Evolutionary conservation across 192 early-diverging fungal species (phyloP), one percentile per base, ranked within the genome.

Genomic region (Podila clonocystis): DNA sequence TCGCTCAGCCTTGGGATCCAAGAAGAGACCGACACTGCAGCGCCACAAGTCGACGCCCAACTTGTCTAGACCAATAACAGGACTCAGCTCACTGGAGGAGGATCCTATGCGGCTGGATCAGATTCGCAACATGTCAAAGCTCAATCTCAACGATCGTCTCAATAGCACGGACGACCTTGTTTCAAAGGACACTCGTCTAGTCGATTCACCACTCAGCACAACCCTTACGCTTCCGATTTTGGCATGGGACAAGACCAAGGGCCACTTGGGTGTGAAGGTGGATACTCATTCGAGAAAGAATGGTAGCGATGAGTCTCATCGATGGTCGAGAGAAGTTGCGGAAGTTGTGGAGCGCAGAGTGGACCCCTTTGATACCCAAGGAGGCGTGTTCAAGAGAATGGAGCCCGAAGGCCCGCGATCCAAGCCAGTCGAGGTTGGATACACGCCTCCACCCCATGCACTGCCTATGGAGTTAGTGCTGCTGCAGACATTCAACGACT

Each of bases 401-500:
- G 71, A 72, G 3, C 28, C 67, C 22, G 70, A 67, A 22, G 26
- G 61, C 15, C 30, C 67, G 2, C 57, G 36, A 34, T n/a, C 45
- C 4, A 33, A 22, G 24, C 58, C 50, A 26, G 8, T 34, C 9
- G 11, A 49, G 2, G n/a, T 63, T 13, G 17, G n/a, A 36, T 80
- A 72, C 57, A 41, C 67, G 2, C 77, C 77, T 20, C 77, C 77
- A 41, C 77, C 65, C 7, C 77, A 80, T 36, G 77, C 77, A 4
- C 30, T 80, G 12, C 77, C 77, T 3, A 80, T 80, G 77, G 77
- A 80, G 12, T 66, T 80, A 4, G 77, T 80, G 6, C 57, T 80
- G n/a, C 41, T 80, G 30, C 77, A 80, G 48, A 80, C 77, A 1
- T 80, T 72, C 58, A 80, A 80, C 36, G 77, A 80, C 58, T 80